Conservation (phyloP, 2,329 filamentous ascomycete species). For the Ambrosiella xylebori region DNA sequence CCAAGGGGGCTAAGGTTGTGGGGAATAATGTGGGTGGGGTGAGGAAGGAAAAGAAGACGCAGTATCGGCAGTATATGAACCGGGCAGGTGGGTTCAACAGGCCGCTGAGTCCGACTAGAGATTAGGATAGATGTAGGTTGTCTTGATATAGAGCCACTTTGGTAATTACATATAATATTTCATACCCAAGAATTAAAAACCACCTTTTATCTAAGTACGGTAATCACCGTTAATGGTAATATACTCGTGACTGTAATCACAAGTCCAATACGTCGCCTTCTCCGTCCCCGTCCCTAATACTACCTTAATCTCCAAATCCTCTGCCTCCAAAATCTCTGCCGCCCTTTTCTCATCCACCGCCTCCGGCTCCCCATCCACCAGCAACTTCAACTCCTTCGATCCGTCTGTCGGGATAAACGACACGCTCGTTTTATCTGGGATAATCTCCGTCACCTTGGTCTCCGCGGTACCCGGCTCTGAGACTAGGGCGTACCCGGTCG, state of each 20-base stretch:
- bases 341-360: conserved; percentile 60
- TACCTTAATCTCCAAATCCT: conserved; percentile 66
- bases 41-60: conserved; percentile 80
- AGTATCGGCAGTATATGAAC: conserved; percentile 97
- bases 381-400: conserved; percentile 55
- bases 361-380: conserved; percentile 68
- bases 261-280: conserved; percentile 65
- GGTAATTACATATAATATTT: neutral
- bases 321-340: conserved; percentile 57
- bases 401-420: conserved; percentile 65
- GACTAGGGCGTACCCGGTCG: conserved; percentile 64
- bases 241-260: conserved; percentile 74
- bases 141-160: neutral
- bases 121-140: neutral
- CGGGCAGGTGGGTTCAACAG: conserved; percentile 66
- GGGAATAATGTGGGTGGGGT: conserved; percentile 76
- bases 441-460: conserved; percentile 45
- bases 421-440: conserved; percentile 55
- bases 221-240: conserved; percentile 54
- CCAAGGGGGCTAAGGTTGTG: conserved; percentile 73
- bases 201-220: conserved; percentile 30
- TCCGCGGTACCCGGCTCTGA: conserved; percentile 38
- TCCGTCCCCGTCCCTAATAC: conserved; percentile 50
- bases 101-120: conserved; percentile 43
- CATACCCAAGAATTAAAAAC: neutral